Evolutionary conservation across 176 grass and related monocot species (phyloP).

Genomic region (Rhynchospora breviuscula): DNA sequence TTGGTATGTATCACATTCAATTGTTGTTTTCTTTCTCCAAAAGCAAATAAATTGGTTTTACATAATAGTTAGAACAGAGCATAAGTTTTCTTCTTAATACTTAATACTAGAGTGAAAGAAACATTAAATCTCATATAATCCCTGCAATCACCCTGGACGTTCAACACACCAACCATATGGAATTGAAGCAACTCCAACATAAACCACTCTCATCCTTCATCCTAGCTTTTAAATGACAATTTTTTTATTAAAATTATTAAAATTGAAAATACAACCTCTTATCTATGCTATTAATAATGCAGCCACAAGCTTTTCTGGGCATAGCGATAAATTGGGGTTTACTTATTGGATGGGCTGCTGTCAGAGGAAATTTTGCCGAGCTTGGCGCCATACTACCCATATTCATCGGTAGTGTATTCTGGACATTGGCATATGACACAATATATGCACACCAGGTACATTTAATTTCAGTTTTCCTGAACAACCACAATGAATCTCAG

Average conservation of each 20-base stretch:
- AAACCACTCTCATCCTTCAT: too few species aligned
- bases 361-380: constrained; percentile 36
- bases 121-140: background rate
- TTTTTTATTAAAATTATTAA: background rate
- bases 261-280: background rate
- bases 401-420: constrained; percentile 36
- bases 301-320: constrained; percentile 49
- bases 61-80: background rate
- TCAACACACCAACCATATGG: background rate
- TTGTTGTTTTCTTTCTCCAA: background rate
- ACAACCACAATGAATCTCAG: background rate
- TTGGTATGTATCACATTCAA: constrained; percentile 23
- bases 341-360: constrained; percentile 41
- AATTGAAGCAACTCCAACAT: background rate
- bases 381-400: constrained; percentile 30
- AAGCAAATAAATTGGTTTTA: background rate
- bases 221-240: background rate
- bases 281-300: background rate
- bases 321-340: constrained; percentile 42
- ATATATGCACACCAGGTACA: constrained; percentile 57
- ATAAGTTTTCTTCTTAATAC: background rate
- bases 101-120: background rate
- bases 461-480: background rate
- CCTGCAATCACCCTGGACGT: background rate
- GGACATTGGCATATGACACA: constrained; percentile 50